Conservation (phyloP, 805 yeast genomes). For the Zygotorulaspora danielsina region DNA sequence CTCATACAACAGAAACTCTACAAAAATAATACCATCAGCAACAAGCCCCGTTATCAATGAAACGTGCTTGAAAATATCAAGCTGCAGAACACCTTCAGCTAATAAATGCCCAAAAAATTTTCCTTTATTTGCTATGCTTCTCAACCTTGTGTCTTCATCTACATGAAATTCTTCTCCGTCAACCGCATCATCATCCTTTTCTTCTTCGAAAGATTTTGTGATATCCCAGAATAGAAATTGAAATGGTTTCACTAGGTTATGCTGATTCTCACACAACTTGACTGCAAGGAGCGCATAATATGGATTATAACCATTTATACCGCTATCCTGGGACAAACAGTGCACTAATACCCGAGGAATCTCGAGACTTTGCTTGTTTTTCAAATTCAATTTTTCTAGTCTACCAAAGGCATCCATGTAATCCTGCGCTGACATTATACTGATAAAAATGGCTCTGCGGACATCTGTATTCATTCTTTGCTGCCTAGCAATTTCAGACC, state of each 20-base stretch:
- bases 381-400: conserved; percentile 72
- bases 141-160: conserved; percentile 54
- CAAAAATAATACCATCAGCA: conserved; percentile 57
- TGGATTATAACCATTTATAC: conserved; percentile 67
- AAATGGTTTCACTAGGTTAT: conserved; percentile 71
- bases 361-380: conserved; percentile 76
- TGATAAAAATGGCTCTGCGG: conserved; percentile 87
- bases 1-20: conserved; percentile 69
- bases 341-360: conserved; percentile 81
- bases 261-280: conserved; percentile 65
- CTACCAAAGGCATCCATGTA: conserved; percentile 82
- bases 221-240: conserved; percentile 90
- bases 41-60: conserved; percentile 66
- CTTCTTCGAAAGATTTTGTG: conserved; percentile 64
- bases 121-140: conserved; percentile 66
- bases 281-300: conserved; percentile 78
- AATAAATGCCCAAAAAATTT: conserved; percentile 74
- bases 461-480: conserved; percentile 96
- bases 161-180: conserved; percentile 33
- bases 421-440: conserved; percentile 93
- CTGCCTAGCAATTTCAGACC: conserved; percentile 78
- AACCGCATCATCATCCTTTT: conserved; percentile 37
- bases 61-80: conserved; percentile 67
- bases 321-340: conserved; percentile 71
- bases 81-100: conserved; percentile 65